These are phyloP conservation scores for Suhomyces atakaporum DNA, from an alignment of 1,139 yeast species.

Conservation along the genomic window DNA sequence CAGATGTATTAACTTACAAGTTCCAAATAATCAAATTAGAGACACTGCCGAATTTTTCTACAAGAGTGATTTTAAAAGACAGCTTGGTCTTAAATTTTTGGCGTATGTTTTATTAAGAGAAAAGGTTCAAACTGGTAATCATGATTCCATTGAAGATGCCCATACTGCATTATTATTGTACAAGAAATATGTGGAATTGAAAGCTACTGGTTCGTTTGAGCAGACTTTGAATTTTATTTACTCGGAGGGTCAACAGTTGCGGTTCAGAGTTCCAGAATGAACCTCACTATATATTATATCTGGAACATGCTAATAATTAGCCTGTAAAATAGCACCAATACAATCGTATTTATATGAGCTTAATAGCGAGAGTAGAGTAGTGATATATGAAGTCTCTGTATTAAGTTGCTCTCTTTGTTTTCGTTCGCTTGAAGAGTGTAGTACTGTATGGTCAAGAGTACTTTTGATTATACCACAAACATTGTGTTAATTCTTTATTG, in stretches of 20 bases:
- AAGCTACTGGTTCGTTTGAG: constrained; percentile 60
- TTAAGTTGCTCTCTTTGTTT: too few species aligned
- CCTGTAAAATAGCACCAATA: too few species aligned
- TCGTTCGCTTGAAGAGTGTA: too few species aligned
- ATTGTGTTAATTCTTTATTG: too few species aligned
- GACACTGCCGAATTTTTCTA: constrained; percentile 86
- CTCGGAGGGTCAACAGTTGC: constrained; percentile 63
- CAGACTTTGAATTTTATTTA: constrained; percentile 65
- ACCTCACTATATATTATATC: too few species aligned
- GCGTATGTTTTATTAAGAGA: constrained; percentile 77
- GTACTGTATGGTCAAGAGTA: too few species aligned
- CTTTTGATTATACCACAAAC: too few species aligned
- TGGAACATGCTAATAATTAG: too few species aligned
- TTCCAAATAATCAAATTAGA: constrained; percentile 79
- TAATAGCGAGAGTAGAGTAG: too few species aligned
- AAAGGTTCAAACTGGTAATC: constrained; percentile 88
- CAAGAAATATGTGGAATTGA: constrained; percentile 66
- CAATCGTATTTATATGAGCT: too few species aligned
- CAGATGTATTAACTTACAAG: constrained; percentile 86
- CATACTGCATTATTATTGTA: constrained; percentile 78
- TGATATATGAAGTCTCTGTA: too few species aligned
- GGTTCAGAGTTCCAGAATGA: constrained; percentile 44
- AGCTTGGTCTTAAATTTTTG: constrained; percentile 82
- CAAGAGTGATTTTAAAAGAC: constrained; percentile 68
- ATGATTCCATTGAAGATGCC: constrained; percentile 97